Percentiles rank a stretch among this genome's conserved stretches.
These are phyloP conservation scores for Protoeuglena noctilucae DNA, from an alignment of 139 green algal genomes.

Conservation along the genomic window DNA sequence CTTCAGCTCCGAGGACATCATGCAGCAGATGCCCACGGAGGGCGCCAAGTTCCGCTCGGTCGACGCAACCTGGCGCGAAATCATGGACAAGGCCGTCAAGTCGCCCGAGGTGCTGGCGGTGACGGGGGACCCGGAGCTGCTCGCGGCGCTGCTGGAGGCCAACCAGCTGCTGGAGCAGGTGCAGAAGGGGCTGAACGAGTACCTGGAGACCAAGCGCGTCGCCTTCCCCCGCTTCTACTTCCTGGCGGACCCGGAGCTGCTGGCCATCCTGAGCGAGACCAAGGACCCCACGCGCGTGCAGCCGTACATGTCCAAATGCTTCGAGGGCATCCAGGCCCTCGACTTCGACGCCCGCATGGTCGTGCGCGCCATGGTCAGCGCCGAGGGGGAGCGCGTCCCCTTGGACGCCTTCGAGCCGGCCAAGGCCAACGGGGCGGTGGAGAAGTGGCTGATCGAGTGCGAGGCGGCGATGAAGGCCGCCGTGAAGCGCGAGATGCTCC, in stretches of 20 bases:
- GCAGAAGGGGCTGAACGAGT: slow-evolving; percentile 60
- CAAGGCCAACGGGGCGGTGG: slow-evolving; percentile 36
- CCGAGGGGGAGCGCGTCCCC: slow-evolving; percentile 46
- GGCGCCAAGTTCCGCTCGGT: slow-evolving; percentile 62
- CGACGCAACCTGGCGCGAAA: slow-evolving; percentile 49
- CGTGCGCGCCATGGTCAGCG: slow-evolving; percentile 43
- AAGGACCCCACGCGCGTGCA: slow-evolving; percentile 63
- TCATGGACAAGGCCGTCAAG: slow-evolving; percentile 56
- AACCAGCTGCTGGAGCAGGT: slow-evolving; percentile 58
- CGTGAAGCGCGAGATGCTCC: slow-evolving; percentile 22
- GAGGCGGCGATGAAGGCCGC: slow-evolving; percentile 46
- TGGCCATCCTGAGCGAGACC: slow-evolving; percentile 60
- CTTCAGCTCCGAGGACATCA: slow-evolving; percentile 68
- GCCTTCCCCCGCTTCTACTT: slow-evolving; percentile 76
- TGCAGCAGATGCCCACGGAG: slow-evolving; percentile 74
- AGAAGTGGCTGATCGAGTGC: slow-evolving; percentile 65
- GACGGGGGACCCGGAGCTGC: slow-evolving; percentile 49
- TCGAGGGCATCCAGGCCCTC: slow-evolving; percentile 59
- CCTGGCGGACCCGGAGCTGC: slow-evolving; percentile 56
- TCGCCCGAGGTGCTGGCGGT: slow-evolving; percentile 47
- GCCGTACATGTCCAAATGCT: slow-evolving; percentile 65
- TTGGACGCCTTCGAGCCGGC: slow-evolving; percentile 44
- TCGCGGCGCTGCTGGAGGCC: slow-evolving; percentile 45
- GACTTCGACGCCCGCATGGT: slow-evolving; percentile 35
- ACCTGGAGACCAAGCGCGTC: slow-evolving; percentile 65